These are phyloP conservation scores for Lasiodiplodia sp. DNA, from an alignment of 2,329 filamentous ascomycete genomes.

Conservation along the genomic window DNA sequence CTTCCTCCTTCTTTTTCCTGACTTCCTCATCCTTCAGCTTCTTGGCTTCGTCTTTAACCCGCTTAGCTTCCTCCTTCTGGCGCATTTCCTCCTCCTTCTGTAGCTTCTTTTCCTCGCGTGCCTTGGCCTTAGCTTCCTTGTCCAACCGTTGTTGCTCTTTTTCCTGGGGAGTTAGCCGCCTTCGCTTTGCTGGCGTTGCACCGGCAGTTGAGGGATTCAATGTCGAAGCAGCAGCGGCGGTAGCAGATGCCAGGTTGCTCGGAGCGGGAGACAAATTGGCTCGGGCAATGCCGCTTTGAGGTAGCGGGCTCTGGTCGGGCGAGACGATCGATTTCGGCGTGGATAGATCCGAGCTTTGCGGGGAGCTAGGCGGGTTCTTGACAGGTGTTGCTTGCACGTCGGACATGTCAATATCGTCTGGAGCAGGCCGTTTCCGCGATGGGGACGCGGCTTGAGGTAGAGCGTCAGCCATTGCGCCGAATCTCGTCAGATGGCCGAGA, in stretches of 20 bases:
- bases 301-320: conserved; percentile 35
- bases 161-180: conserved; percentile 53
- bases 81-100: conserved; percentile 43
- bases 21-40: conserved; percentile 34
- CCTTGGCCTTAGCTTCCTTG: conserved; percentile 48
- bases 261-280: conserved; percentile 32
- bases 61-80: conserved; percentile 37
- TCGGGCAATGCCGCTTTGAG: conserved; percentile 6
- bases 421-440: conserved; percentile 44
- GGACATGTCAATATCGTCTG: conserved; percentile 38
- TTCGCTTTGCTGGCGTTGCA: conserved; percentile 48
- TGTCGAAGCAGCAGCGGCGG: neutral
- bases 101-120: conserved; percentile 47
- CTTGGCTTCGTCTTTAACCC: conserved; percentile 41
- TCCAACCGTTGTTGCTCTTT: conserved; percentile 49
- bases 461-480: conserved; percentile 41
- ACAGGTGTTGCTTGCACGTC: conserved; percentile 37
- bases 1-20: conserved; percentile 46
- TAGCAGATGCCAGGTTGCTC: conserved; percentile 33
- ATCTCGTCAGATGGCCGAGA: neutral
- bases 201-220: neutral
- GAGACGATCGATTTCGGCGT: conserved; percentile 42
- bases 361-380: conserved; percentile 34
- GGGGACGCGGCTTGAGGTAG: conserved; percentile 24
- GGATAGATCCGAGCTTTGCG: conserved; percentile 43